Evolutionary conservation across 768 basidiomycete species (phyloP).

Genomic region (Plicaturopsis crispa): DNA sequence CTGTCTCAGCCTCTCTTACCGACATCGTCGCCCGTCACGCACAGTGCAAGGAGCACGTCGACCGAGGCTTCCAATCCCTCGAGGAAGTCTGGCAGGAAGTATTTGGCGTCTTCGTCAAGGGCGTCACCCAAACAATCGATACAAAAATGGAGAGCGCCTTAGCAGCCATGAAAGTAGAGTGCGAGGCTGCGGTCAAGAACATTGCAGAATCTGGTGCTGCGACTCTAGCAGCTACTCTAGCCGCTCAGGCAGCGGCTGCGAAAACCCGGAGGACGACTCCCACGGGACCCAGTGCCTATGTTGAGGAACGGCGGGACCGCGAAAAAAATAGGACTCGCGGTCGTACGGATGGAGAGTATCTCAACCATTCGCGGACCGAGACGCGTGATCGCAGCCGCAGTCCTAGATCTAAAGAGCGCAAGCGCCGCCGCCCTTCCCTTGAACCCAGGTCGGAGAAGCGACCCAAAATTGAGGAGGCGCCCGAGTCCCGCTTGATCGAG

Average conservation of each 20-base stretch:
- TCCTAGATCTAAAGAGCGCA: not conserved
- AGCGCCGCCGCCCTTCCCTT: not conserved
- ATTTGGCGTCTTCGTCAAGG: slow-evolving; percentile 32
- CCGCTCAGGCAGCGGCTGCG: too few relatives aligned
- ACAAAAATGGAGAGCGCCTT: slow-evolving; percentile 14
- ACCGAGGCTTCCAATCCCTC: slow-evolving; percentile 30
- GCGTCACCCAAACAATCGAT: slow-evolving; percentile 31
- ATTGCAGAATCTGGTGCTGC: too few relatives aligned
- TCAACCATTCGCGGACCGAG: too few relatives aligned
- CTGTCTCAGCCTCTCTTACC: slow-evolving; percentile 38
- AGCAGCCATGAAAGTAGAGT: not conserved
- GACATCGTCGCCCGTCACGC: slow-evolving; percentile 34
- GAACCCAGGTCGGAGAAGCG: not conserved
- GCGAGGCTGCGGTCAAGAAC: not conserved
- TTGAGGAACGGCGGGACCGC: too few relatives aligned
- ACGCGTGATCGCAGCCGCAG: slow-evolving; percentile 3
- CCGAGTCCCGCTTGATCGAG: slow-evolving; percentile 21
- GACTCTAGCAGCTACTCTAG: too few relatives aligned
- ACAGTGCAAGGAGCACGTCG: slow-evolving; percentile 33
- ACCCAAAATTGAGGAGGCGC: slow-evolving; percentile 2
- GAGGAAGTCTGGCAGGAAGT: slow-evolving; percentile 37
- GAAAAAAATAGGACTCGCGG: slow-evolving; percentile 7
- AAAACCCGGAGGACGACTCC: too few relatives aligned
- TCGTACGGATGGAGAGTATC: too few relatives aligned
- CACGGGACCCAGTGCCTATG: too few relatives aligned